Evolutionary conservation across 1,284 basidiomycete species (phyloP).

Genomic region (Thelephora terrestris): DNA sequence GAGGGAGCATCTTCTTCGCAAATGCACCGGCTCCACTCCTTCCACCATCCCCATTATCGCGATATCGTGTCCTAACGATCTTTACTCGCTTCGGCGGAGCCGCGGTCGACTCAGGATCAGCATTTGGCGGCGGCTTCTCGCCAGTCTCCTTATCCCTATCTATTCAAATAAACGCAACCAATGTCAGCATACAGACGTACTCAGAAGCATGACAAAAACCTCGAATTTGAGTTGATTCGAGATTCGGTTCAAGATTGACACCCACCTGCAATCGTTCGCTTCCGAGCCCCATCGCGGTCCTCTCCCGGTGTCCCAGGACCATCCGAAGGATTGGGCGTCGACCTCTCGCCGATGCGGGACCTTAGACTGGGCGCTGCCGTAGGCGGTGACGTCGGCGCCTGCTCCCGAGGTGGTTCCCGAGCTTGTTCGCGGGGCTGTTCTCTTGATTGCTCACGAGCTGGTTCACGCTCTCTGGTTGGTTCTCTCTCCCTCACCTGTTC

Average conservation of each 20-base stretch:
- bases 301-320: conserved; percentile 37
- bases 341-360: conserved; percentile 54
- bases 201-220: not conserved
- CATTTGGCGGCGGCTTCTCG: conserved; percentile 21
- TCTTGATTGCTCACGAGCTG: too few relatives aligned
- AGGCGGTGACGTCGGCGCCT: not conserved
- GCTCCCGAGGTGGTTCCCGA: conserved; percentile 1
- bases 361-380: conserved; percentile 38
- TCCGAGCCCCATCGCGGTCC: conserved; percentile 50
- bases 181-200: too few relatives aligned
- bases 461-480: not conserved
- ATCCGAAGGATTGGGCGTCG: conserved; percentile 27
- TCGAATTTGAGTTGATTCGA: not conserved
- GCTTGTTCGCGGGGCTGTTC: conserved; percentile 19
- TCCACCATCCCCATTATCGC: conserved; percentile 7
- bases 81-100: conserved; percentile 25
- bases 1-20: conserved; percentile 48
- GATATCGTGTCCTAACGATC: conserved; percentile 35
- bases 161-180: conserved; percentile 13
- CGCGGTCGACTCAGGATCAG: conserved; percentile 8
- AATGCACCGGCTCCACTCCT: conserved; percentile 21
- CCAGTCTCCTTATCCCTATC: conserved; percentile 41
- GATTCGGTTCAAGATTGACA: conserved; percentile 3
- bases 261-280: conserved; percentile 59
- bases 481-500: conserved; percentile 16